Conservation (phyloP, 257 asterid genomes). For the Solanum dulcamara region DNA sequence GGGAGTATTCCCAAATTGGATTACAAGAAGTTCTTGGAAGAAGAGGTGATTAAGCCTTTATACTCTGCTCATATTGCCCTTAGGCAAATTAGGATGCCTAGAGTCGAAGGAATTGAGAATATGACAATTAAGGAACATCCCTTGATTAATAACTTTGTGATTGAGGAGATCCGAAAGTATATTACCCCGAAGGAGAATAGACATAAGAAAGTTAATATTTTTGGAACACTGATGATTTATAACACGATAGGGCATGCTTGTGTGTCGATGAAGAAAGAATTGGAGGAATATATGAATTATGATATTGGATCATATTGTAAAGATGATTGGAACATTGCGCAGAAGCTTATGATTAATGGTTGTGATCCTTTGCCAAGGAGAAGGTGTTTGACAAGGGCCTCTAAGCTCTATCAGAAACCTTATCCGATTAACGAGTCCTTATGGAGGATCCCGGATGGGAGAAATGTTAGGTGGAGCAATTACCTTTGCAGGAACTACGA, state of each 20-base stretch:
- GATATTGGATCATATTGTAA: slow-evolving; percentile 85
- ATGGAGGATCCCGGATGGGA: slow-evolving; percentile 71
- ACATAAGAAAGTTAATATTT: slow-evolving; percentile 50
- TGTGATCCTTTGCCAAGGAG: slow-evolving; percentile 87
- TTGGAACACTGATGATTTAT: slow-evolving; percentile 44
- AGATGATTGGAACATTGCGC: slow-evolving; percentile 77
- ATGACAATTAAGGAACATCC: slow-evolving; percentile 48
- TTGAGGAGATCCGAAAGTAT: slow-evolving; percentile 85
- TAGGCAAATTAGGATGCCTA: slow-evolving; percentile 70
- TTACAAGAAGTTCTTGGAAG: slow-evolving; percentile 52
- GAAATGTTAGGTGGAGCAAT: slow-evolving; percentile 87
- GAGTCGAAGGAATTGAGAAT: slow-evolving; percentile 17
- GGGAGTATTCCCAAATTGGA: slow-evolving; percentile 37
- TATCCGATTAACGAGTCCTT: slow-evolving; percentile 77
- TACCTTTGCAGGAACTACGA: slow-evolving; percentile 62
- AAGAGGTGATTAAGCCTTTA: slow-evolving; percentile 72
- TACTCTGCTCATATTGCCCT: slow-evolving; percentile 69
- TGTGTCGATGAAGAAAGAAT: slow-evolving; percentile 45
- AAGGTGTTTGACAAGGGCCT: slow-evolving; percentile 74
- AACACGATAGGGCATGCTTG: slow-evolving; percentile 89
- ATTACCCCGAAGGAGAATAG: slow-evolving; percentile 67
- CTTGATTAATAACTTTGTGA: slow-evolving; percentile 47
- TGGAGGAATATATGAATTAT: slow-evolving; percentile 84
- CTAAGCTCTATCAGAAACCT: slow-evolving; percentile 65
- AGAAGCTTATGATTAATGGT: slow-evolving; percentile 70